Evolutionary conservation across 148 eudicot species (phyloP).

Genomic region (Rhododendron molle): DNA sequence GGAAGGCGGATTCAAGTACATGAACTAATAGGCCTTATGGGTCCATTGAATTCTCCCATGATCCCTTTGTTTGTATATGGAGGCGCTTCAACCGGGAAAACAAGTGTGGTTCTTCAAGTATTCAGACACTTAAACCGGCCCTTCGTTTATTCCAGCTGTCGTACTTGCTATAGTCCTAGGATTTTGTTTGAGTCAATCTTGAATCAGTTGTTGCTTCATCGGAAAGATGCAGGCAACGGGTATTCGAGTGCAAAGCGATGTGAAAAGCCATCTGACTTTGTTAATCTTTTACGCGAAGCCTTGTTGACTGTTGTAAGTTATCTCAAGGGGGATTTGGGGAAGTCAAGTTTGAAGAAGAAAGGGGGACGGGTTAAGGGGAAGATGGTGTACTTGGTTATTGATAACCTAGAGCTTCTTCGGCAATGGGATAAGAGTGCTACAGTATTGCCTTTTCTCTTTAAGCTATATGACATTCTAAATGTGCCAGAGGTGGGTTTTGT

Average conservation of each 20-base stretch:
- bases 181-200: constrained; percentile 77
- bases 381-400: constrained; percentile 80
- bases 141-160: constrained; percentile 73
- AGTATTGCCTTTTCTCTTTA: constrained; percentile 68
- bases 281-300: constrained; percentile 58
- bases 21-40: constrained; percentile 57
- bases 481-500: constrained; percentile 76
- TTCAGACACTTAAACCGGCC: constrained; percentile 70
- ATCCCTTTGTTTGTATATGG: constrained; percentile 82
- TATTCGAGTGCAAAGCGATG: constrained; percentile 78
- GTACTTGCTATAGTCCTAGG: constrained; percentile 73
- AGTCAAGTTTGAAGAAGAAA: constrained; percentile 36
- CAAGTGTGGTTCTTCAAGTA: constrained; percentile 54
- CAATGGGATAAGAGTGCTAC: constrained; percentile 81
- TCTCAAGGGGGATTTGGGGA: constrained; percentile 41
- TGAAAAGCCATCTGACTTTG: constrained; percentile 82
- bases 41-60: constrained; percentile 67
- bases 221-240: constrained; percentile 49
- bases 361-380: constrained; percentile 39
- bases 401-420: constrained; percentile 68
- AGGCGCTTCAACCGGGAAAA: constrained; percentile 77
- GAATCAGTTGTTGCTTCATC: constrained; percentile 73
- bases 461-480: constrained; percentile 57
- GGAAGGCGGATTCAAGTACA: constrained; percentile 57
- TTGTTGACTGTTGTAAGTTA: constrained; percentile 44